Evolutionary conservation across 2,329 filamentous ascomycete genomes (phyloP).

Genomic region (Paraphaeosphaeria minitans): DNA sequence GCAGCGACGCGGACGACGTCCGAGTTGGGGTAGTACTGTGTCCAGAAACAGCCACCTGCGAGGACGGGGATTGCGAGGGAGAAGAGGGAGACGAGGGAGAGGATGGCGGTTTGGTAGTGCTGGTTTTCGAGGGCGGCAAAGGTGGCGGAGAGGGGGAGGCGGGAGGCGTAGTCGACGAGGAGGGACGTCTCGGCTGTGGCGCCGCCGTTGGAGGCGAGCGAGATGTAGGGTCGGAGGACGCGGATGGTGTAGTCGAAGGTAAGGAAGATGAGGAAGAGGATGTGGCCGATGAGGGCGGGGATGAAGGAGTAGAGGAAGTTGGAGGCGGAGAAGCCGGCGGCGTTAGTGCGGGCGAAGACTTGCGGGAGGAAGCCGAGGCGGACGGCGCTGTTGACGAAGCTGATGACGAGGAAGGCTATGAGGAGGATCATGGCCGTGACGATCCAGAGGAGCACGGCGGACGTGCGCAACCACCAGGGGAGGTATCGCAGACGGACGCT

Average conservation of each 20-base stretch:
- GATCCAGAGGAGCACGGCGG: constrained; percentile 68
- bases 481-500: constrained; percentile 69
- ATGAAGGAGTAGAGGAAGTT: constrained; percentile 87
- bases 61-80: constrained; percentile 70
- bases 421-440: constrained; percentile 48
- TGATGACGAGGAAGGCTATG: constrained; percentile 69
- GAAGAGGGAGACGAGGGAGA: constrained; percentile 64
- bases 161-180: constrained; percentile 72
- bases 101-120: constrained; percentile 68
- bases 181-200: constrained; percentile 67
- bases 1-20: constrained; percentile 62
- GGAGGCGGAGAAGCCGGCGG: constrained; percentile 75
- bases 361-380: constrained; percentile 72
- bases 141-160: constrained; percentile 65
- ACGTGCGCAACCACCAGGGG: constrained; percentile 75
- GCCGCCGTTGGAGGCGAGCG: constrained; percentile 64
- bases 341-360: constrained; percentile 64
- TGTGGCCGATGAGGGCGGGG: constrained; percentile 69
- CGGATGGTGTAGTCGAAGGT: constrained; percentile 69
- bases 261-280: constrained; percentile 71
- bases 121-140: constrained; percentile 63
- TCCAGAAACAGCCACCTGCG: constrained; percentile 74
- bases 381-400: constrained; percentile 73
- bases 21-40: constrained; percentile 61
- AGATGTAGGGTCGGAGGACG: constrained; percentile 71